These are phyloP conservation scores for Wickerhamiella brachini DNA, from an alignment of 805 yeast genomes.

Conservation along the genomic window DNA sequence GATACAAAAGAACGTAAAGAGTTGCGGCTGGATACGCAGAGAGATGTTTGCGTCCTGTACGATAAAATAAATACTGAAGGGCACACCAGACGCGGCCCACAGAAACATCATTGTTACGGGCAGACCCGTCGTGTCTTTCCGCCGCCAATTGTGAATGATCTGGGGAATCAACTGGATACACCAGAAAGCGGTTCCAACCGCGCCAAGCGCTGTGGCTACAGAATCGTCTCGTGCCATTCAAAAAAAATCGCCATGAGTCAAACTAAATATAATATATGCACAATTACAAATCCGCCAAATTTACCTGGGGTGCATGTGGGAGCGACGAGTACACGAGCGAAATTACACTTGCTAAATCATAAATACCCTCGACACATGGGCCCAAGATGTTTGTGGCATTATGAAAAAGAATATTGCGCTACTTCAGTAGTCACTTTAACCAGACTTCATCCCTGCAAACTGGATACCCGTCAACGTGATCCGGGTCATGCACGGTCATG, in stretches of 20 bases:
- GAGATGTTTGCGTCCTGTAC: conserved; percentile 60
- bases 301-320: neutral
- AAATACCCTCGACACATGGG: too few species aligned
- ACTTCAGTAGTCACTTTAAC: too few species aligned
- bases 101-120: conserved; percentile 80
- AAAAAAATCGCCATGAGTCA: neutral
- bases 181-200: conserved; percentile 86
- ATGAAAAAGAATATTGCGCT: too few species aligned
- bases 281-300: neutral
- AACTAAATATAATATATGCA: neutral
- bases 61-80: conserved; percentile 75
- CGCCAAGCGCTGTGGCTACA: conserved; percentile 40
- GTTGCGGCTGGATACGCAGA: conserved; percentile 73
- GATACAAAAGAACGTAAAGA: conserved; percentile 57
- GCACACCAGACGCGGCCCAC: conserved; percentile 72
- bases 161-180: conserved; percentile 86
- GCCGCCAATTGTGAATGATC: conserved; percentile 54
- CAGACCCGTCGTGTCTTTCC: conserved; percentile 72
- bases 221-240: neutral
- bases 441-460: too few species aligned
- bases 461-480: too few species aligned
- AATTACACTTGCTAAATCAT: neutral
- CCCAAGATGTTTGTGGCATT: too few species aligned
- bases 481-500: neutral
- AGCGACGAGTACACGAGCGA: neutral